Evolutionary conservation across 768 basidiomycete species (phyloP).

Genomic region (Suillus brevipes): DNA sequence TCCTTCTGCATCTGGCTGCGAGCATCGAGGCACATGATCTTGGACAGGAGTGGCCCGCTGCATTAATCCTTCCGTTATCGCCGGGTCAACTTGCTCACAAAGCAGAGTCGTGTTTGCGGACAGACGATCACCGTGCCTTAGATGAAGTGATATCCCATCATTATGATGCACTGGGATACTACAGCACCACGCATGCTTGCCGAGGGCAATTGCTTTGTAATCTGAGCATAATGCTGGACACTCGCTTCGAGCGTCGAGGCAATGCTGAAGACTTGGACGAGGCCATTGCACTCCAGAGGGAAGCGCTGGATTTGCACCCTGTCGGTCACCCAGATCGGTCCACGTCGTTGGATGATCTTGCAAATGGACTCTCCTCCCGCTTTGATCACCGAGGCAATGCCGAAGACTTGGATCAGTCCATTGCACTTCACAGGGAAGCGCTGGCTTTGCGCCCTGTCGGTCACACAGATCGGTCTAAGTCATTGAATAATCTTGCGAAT

Average conservation of each 20-base stretch:
- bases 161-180: not conserved
- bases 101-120: not conserved
- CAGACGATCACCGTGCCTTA: not conserved
- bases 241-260: not conserved
- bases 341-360: not conserved
- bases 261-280: not conserved
- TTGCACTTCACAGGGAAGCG: not conserved
- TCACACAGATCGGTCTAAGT: not conserved
- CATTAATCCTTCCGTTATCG: not conserved
- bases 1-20: not conserved
- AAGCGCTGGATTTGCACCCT: not conserved
- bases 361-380: rapidly evolving
- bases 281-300: not conserved
- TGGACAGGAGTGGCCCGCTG: not conserved
- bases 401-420: not conserved
- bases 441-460: not conserved
- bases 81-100: not conserved
- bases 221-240: rapidly evolving
- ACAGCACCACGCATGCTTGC: not conserved
- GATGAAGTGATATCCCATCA: not conserved
- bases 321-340: not conserved
- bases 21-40: not conserved
- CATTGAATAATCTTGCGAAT: not conserved
- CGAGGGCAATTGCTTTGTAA: not conserved
- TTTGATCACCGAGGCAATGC: not conserved